Base-by-base conservation (phyloP, 768 basidiomycete genomes). In the Tricholoma sp. region DNA sequence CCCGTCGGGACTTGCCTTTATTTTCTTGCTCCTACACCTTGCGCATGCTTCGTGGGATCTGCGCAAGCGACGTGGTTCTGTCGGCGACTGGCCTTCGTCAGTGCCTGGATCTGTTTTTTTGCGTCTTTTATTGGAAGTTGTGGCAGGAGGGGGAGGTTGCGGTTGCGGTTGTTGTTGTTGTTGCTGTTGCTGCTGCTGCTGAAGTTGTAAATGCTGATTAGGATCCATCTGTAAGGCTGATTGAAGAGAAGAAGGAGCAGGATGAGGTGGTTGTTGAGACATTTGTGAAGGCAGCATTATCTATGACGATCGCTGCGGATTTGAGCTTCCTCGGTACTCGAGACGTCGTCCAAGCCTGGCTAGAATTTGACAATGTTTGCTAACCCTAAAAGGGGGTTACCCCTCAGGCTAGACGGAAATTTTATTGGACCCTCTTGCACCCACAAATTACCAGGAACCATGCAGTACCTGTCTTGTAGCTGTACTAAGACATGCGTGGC, bases 11-110 rank as follows among this genome's bases (percentile, higher is more conserved):
- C 77, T 78, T 79, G 84, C 89, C 89, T 94, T 94, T 76, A 94
- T 94, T 88, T 94, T 94, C 84, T 94, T 93, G 78, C 86, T 88
- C 82, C 91, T 89, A 81, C 91, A 94, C 71, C 91, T 83, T 62
- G 91, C 87, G 78, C 91, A 94, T 61, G 91, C 91, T 75, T 94
- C 91, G 75, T 94, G 91, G 66, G 91, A 91, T 68, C 91, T 84
- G 65, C 91, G 79, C 66, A 94, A 80, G 55, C 91, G 83, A 66
- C 91, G 82, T 45, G 89, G 87, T 71, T 91, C 90, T 55, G 85
- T 79, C 43, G 84, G 74, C 16, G 80, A 71, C 35, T 74, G 66
- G 45, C 73, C 71, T n/a, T 84, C 86, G 55, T 84, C 85, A 11
- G 76, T 77, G 24, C 74, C 76, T 2, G 75, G 73, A 51, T 85